Percentiles rank a stretch among this genome's conserved stretches.
phyloP scores from a whole-genome alignment of 192 early-diverging fungal genomes.

The Diversispora epigaea region DNA sequence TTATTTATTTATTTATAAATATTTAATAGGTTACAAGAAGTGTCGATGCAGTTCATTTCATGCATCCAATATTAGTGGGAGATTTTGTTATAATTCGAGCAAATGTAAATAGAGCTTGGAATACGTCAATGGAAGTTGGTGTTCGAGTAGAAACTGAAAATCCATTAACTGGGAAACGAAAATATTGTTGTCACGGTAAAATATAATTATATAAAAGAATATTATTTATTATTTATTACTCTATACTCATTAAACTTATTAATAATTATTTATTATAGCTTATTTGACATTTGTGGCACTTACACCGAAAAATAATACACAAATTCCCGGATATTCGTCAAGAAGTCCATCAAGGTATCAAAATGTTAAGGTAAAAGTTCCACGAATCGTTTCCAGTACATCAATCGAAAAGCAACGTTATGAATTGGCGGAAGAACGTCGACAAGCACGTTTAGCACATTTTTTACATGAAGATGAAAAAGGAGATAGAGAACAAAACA shows the following conservation, averaged over 20 bases:
- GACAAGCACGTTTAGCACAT: constrained; percentile 41
- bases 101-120: constrained; percentile 67
- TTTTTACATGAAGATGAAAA: constrained; percentile 25
- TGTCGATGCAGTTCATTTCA: constrained; percentile 70
- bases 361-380: constrained; percentile 43
- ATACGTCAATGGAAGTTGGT: constrained; percentile 69
- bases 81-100: constrained; percentile 66
- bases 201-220: neutral
- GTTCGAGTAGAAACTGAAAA: constrained; percentile 72
- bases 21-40: constrained; percentile 57
- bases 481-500: constrained; percentile 30
- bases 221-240: neutral
- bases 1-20: neutral
- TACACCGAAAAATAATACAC: neutral
- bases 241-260: neutral
- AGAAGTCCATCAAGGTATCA: neutral
- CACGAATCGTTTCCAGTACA: constrained; percentile 51
- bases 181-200: constrained; percentile 66
- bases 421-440: constrained; percentile 57
- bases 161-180: constrained; percentile 50
- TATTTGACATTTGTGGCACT: constrained; percentile 31
- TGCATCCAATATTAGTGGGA: constrained; percentile 59
- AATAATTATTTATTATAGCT: constrained; percentile 18
- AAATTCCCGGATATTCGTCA: neutral
- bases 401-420: constrained; percentile 54